These are phyloP conservation scores for Rostrohypoxylon terebratum DNA, from an alignment of 495 filamentous ascomycete species.

Conservation along the genomic window DNA sequence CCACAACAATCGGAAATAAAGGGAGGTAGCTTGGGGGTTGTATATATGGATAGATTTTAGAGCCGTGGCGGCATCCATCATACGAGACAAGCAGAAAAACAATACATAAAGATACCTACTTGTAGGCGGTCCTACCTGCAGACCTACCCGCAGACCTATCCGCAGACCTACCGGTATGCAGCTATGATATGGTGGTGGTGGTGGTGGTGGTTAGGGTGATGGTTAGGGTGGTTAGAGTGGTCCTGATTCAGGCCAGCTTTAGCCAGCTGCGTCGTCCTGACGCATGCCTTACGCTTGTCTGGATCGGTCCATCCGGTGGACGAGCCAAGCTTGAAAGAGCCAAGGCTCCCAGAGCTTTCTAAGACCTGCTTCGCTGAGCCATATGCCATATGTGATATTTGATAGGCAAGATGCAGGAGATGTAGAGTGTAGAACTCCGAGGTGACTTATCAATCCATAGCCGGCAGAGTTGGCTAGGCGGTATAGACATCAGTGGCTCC, in stretches of 20 bases:
- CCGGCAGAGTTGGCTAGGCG: background rate
- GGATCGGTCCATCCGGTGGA: constrained; percentile 30
- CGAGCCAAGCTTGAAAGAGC: constrained; percentile 17
- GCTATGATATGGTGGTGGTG: constrained; percentile 14
- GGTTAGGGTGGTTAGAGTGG: background rate
- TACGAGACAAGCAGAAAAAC: constrained; percentile 14
- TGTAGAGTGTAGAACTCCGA: constrained; percentile 7
- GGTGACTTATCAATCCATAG: background rate
- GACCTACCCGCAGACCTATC: background rate
- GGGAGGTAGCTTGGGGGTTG: constrained; percentile 5
- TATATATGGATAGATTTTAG: constrained; percentile 28
- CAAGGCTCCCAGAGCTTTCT: constrained; percentile 3
- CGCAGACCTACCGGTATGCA: constrained; percentile 1
- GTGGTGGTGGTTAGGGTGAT: background rate
- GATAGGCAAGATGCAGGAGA: constrained; percentile 7
- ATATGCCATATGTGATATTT: background rate
- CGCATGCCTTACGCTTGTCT: constrained; percentile 41
- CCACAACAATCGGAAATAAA: constrained; percentile 5
- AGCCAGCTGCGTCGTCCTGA: constrained; percentile 37
- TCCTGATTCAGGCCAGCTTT: constrained; percentile 9
- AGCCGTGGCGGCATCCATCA: constrained; percentile 29
- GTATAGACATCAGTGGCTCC: background rate
- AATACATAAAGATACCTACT: constrained; percentile 4
- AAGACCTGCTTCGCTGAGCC: background rate
- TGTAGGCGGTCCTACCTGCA: constrained; percentile 19